Evolutionary conservation across 2,329 filamentous ascomycete genomes (phyloP).

Genomic region (Verticillium isaacii): DNA sequence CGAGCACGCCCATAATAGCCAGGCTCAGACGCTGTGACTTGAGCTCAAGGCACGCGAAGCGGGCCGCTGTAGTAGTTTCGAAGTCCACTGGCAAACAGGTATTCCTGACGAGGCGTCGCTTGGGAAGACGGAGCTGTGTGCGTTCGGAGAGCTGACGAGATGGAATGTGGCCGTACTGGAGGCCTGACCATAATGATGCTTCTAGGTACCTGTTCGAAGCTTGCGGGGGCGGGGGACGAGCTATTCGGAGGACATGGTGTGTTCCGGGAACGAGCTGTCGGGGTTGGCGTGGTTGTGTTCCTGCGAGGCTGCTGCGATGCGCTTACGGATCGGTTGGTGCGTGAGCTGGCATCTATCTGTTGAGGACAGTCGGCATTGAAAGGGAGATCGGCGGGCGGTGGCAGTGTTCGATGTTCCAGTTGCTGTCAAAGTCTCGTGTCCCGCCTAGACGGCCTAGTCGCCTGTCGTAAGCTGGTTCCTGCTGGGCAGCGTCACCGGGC

Average conservation of each 20-base stretch:
- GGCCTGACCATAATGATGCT: not conserved
- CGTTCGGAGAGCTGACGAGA: constrained; percentile 8
- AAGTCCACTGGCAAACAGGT: not conserved
- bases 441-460: not conserved
- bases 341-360: not conserved
- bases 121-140: not conserved
- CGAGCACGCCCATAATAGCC: constrained; percentile 25
- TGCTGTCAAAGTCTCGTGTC: not conserved
- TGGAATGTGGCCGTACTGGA: constrained; percentile 3
- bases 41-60: not conserved
- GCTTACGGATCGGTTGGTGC: not conserved
- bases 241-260: not conserved
- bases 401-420: not conserved
- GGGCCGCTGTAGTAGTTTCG: not conserved
- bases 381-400: not conserved
- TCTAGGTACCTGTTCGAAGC: not conserved
- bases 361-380: not conserved
- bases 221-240: not conserved
- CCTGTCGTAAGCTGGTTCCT: not conserved
- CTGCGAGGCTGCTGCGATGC: not conserved
- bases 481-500: constrained; percentile 1
- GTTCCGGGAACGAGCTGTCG: not conserved
- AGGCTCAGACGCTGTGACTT: not conserved
- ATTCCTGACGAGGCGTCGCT: not conserved
- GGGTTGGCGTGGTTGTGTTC: not conserved